Evolutionary conservation across 257 asterid species (phyloP), one percentile per base, ranked within the genome.

Genomic region (Plantago major): DNA sequence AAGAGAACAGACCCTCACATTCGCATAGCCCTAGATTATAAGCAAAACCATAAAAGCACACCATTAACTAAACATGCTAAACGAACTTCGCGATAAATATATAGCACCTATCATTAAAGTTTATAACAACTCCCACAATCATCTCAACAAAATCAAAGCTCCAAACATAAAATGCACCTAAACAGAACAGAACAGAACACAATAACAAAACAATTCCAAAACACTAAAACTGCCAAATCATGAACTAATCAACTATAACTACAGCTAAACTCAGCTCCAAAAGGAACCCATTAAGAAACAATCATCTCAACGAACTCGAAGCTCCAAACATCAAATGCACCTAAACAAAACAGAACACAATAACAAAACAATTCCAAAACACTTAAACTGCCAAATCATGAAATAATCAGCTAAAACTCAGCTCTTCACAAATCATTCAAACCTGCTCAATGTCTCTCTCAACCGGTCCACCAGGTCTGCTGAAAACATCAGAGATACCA

Each of bases 381-480:
- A 48, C n/a, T 11, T 9, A 46, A 46, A 14, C 18, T 47, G 10
- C 53, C 15, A 13, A 47, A 47, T 47, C 53, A n/a, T 19, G 15
- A 53, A 53, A 15, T 16, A 55, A 55, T 30, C 19, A 55, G 10
- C 4, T 15, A 30, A 13, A 55, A 3, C 11, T 10, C 17, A 28
- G 30, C 3, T 11, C 4, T 11, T 11, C 38, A 63, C 43, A 42
- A 61, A 43, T 17, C 14, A 50, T 26, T 68, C 40, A 10, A 42
- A 73, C 95, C 95, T 87, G 92, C 62, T 87, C 95, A 42, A 78
- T 78, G 71, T 87, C 95, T 72, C 93, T 87, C 76, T 84, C 95
- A 16, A 73, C 89, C 13, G 82, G 64, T 50, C 89, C 94, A 69
- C 82, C 90, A 77, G 78, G 70, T 67, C 90, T 73, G 62, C 70